Percentiles rank a stretch among this genome's conserved stretches.
These are phyloP conservation scores for Fusarium beomiforme DNA, from an alignment of 2,329 filamentous ascomycete species.

Conservation along the genomic window DNA sequence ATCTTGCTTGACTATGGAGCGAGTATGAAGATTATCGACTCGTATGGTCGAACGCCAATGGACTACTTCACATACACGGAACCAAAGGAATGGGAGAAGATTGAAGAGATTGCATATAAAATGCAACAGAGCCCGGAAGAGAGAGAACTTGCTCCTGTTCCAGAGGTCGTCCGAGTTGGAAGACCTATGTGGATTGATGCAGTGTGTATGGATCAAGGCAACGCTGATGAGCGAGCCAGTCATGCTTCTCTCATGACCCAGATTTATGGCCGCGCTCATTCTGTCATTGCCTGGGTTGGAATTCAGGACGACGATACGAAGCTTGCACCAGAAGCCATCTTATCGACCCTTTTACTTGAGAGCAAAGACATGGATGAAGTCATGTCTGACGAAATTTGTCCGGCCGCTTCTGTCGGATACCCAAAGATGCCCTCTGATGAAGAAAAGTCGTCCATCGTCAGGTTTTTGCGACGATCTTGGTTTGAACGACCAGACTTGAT, in stretches of 20 bases:
- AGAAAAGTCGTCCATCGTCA: neutral
- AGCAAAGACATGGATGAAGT: neutral
- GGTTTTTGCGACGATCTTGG: neutral
- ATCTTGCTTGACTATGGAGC: neutral
- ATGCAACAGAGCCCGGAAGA: neutral
- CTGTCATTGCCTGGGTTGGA: neutral
- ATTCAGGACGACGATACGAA: neutral
- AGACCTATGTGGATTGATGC: conserved; percentile 15
- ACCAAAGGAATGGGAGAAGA: neutral
- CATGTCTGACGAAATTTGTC: neutral
- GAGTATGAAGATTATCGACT: neutral
- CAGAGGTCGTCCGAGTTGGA: neutral
- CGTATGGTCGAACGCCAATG: neutral
- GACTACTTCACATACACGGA: neutral
- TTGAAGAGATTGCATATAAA: neutral
- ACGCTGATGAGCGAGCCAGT: accelerated
- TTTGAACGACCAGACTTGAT: neutral
- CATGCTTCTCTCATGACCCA: neutral
- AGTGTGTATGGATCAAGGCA: neutral
- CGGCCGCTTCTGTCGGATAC: no score
- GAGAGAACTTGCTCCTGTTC: neutral
- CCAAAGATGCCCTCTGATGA: accelerated
- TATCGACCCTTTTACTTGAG: neutral
- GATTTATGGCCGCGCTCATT: neutral
- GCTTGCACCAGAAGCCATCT: neutral